A percentile compares a stretch with the other conserved stretches of the same genome.
Conservation (phyloP, 2,329 filamentous ascomycete genomes). For the Cladosporium sp. region DNA sequence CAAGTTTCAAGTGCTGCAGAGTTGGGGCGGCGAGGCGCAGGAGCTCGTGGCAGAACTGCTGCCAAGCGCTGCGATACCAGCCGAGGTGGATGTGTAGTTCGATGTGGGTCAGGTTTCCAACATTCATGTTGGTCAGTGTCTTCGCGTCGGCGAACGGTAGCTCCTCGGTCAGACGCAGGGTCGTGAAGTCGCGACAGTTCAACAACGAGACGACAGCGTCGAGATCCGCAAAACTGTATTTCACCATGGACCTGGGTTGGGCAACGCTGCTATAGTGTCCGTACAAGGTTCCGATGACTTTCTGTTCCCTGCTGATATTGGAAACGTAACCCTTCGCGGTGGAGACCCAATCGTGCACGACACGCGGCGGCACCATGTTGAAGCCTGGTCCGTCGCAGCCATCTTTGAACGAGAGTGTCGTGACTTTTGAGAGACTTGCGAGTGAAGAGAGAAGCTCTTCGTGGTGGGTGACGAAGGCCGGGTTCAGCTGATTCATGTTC, state of each 20-base stretch:
- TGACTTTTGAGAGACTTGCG: not conserved
- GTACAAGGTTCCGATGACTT: not conserved
- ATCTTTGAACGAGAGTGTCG: not conserved
- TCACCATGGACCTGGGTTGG: not conserved
- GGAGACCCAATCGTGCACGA: not conserved
- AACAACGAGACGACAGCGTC: not conserved
- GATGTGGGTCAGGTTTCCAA: not conserved
- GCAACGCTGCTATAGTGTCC: not conserved
- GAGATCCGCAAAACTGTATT: not conserved
- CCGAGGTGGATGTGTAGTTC: not conserved
- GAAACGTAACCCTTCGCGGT: not conserved
- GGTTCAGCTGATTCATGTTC: not conserved
- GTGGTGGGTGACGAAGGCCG: not conserved
- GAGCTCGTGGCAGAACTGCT: not conserved
- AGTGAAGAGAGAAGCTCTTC: not conserved
- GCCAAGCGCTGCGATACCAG: not conserved
- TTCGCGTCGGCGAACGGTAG: not conserved
- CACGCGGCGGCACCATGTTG: not conserved
- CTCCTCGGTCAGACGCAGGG: not conserved
- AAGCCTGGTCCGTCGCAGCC: not conserved
- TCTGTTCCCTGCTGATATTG: not conserved
- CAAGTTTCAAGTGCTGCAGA: not conserved
- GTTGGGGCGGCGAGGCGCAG: not conserved
- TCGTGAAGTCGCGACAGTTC: not conserved
- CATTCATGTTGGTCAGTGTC: not conserved